phyloP scores from a whole-genome alignment of 2,329 filamentous ascomycete species.

The Aspergillus glaucus region DNA sequence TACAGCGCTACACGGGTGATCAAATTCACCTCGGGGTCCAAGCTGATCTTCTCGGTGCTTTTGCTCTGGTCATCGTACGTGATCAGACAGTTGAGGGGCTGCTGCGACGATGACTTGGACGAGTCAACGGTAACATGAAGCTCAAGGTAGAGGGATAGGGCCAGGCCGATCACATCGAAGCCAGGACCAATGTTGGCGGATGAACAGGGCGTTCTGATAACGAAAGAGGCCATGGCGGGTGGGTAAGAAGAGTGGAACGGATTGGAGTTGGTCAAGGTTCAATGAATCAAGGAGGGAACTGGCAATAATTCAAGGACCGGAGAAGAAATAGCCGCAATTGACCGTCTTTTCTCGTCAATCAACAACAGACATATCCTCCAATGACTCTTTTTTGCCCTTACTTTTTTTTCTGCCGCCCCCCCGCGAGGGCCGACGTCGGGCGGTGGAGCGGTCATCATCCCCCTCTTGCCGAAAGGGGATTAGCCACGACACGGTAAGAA shows the following conservation, averaged over 20 bases:
- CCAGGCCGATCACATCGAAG: slow-evolving; percentile 93
- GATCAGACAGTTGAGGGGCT: slow-evolving; percentile 64
- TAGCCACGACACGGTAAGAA: no score
- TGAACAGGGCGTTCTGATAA: slow-evolving; percentile 80
- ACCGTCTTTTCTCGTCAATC: no score
- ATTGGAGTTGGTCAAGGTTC: not conserved
- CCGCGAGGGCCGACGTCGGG: not conserved
- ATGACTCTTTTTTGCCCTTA: slow-evolving; percentile 3
- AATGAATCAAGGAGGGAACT: not conserved
- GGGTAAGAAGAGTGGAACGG: not conserved
- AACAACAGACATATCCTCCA: no score
- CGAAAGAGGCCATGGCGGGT: slow-evolving; percentile 44
- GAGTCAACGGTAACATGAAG: slow-evolving; percentile 71
- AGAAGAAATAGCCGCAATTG: no score
- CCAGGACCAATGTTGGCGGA: slow-evolving; percentile 96
- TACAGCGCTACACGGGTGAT: slow-evolving; percentile 93
- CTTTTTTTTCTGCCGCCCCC: slow-evolving; percentile 2
- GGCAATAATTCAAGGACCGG: not conserved
- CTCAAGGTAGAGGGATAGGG: slow-evolving; percentile 89
- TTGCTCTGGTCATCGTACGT: slow-evolving; percentile 82
- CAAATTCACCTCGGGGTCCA: slow-evolving; percentile 81
- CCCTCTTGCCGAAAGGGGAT: no score
- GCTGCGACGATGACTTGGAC: slow-evolving; percentile 32
- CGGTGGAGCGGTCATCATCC: not conserved
- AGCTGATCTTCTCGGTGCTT: slow-evolving; percentile 64